These are phyloP conservation scores for Phyllostachys edulis DNA, from an alignment of 176 grass and related monocot genomes.

Conservation along the genomic window DNA sequence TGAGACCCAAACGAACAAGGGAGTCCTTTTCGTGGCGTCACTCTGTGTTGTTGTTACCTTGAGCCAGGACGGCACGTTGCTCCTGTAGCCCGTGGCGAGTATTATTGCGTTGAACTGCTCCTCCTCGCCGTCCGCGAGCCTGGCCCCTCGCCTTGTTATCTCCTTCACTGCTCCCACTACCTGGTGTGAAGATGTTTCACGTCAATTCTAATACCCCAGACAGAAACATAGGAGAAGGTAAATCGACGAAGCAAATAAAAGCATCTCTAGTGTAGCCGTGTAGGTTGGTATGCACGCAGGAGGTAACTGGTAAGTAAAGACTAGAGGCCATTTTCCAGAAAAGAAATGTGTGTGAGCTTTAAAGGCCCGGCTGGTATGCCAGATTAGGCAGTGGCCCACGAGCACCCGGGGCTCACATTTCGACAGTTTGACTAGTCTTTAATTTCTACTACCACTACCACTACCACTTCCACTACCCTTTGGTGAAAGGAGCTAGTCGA, in stretches of 20 bases:
- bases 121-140: constrained; percentile 87
- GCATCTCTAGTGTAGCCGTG: background rate
- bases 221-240: background rate
- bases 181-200: constrained; percentile 34
- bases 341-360: background rate
- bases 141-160: constrained; percentile 61
- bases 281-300: background rate
- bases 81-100: constrained; percentile 85
- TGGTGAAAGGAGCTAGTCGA: background rate
- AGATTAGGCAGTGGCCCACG: constrained; percentile 23
- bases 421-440: background rate
- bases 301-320: background rate
- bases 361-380: background rate
- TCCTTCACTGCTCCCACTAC: constrained; percentile 92
- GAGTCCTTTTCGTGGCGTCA: constrained; percentile 37
- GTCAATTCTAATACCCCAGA: background rate
- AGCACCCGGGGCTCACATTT: background rate
- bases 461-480: background rate
- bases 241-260: background rate
- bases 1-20: constrained; percentile 24
- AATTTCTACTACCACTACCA: background rate
- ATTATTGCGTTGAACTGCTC: constrained; percentile 84
- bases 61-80: constrained; percentile 97
- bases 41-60: constrained; percentile 50
- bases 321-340: background rate